Evolutionary conservation across 2,329 filamentous ascomycete genomes (phyloP), one percentile per base, ranked within the genome.

Genomic region (Colletotrichum sojae): DNA sequence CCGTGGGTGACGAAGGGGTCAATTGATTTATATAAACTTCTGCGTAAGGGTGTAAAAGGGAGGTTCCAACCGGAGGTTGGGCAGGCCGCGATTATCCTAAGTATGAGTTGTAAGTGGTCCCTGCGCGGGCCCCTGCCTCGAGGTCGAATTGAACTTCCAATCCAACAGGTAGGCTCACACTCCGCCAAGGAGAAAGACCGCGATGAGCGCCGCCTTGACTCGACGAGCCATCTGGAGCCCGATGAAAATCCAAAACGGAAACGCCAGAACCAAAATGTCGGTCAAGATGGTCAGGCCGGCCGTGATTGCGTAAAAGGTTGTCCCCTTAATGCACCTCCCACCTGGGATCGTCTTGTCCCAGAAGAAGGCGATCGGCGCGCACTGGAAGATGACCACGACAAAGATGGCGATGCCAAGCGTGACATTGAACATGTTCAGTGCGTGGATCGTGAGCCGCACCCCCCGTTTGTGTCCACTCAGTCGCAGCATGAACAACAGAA

Each of bases 161-260:
- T n/a, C n/a, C n/a, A n/a, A n/a, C n/a, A n/a, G 45, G 5, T 79
- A 15, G 5, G 77, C 80, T 78, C 67, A 81, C 80, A 80, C 60
- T 6, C 71, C 74, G 39, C 83, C 82, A 2, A 83, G 67, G 1
- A 79, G 69, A 62, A 84, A 84, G 3, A 84, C 78, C 6, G 76
- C 70, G 43, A 84, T 76, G 5, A 84, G 69, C 1, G 79, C 81
- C 6, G 80, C 71, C 65, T 83, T 83, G 18, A 78, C 76, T 39
- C 75, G 76, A 31, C 71, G 72, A 3, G 76, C 75, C 73, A 84
- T 82, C 39, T 80, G 81, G 10, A 84, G 74, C 3, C 76, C 76
- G 6, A 80, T 60, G 54, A 85, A 84, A 22, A 84, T 80, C 71
- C 76, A 79, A 22, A 83, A 77, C 0, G 83, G 82, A 15, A 84